Evolutionary conservation across 805 yeast species (phyloP), one percentile per base, ranked within the genome.

Genomic region (Candida lessepsii): DNA sequence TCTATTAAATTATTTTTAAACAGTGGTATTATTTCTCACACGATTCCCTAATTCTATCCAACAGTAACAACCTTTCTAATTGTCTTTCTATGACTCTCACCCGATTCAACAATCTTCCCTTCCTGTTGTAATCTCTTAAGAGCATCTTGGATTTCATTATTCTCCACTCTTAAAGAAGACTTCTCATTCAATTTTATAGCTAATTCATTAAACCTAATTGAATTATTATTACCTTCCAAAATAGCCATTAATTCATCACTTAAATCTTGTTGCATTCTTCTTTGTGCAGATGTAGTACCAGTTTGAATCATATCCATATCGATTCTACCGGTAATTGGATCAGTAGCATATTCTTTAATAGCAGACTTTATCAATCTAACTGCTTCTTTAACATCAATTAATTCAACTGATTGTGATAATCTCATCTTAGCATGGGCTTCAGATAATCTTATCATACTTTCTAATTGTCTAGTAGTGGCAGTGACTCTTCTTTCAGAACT

Each of bases 391-490:
- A 93, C 99, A 61, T 93, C 99, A 20, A 71, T 73, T 18, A 85
- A 70, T 40, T 81, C 83, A 4, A 93, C 99, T 0, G 52, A 58
- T 1, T 71, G 65, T 1, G 91, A 76, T 21, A 93, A 71, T 52
- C 96, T 80, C 96, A 93, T 86, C 65, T 89, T 90, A 1, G 99
- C 99, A 60, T 93, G 98, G 0, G 98, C 99, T 65, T 93, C 99
- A 0, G 95, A 65, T 37, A 93, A 71, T 57, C 99, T 80, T 50
- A 91, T 90, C 96, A 93, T 87, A 38, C 95, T 83, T 64, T 93
- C 99, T 42, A 93, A 71, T 61, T 93, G 99, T 65, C 99, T 79
- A 1, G 99, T 91, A 0, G 99, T 93, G 3, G 99, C 99, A 0
- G 99, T 93, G 50, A 93, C 86, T 52, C 99, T 73, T 62, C 83